Evolutionary conservation across 768 basidiomycete genomes (phyloP).

Genomic region (Clitopilus hobsonii): DNA sequence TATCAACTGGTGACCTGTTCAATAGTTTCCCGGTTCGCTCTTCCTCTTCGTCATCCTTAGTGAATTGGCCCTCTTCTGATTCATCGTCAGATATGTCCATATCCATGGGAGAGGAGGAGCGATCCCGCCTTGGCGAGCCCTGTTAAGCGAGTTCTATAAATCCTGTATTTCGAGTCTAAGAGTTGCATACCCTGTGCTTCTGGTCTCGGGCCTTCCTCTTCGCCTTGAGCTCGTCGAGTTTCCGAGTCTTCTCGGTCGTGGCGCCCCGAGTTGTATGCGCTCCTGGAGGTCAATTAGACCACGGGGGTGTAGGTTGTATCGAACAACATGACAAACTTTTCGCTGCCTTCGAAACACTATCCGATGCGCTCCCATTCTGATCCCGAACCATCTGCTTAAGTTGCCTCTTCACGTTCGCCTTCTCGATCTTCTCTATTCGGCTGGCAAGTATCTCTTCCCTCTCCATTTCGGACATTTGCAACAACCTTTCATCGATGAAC

Average conservation of each 20-base stretch:
- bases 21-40: slow-evolving; percentile 53
- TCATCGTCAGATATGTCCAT: slow-evolving; percentile 87
- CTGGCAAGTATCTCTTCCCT: slow-evolving; percentile 82
- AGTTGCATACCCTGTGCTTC: slow-evolving; percentile 64
- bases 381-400: slow-evolving; percentile 71
- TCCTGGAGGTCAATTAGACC: slow-evolving; percentile 36
- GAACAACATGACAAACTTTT: slow-evolving; percentile 63
- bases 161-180: not conserved
- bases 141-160: slow-evolving; percentile 26
- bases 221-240: slow-evolving; percentile 82
- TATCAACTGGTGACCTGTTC: slow-evolving; percentile 35
- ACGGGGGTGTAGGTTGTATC: not conserved
- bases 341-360: slow-evolving; percentile 65
- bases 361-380: slow-evolving; percentile 48
- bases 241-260: slow-evolving; percentile 75
- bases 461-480: slow-evolving; percentile 80
- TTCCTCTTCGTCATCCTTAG: slow-evolving; percentile 69
- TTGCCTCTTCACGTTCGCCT: slow-evolving; percentile 63
- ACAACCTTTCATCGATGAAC: slow-evolving; percentile 45
- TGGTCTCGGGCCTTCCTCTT: slow-evolving; percentile 87
- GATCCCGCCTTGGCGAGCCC: slow-evolving; percentile 61
- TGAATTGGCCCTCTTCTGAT: slow-evolving; percentile 79
- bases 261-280: slow-evolving; percentile 70
- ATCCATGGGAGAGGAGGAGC: slow-evolving; percentile 78
- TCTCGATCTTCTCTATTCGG: slow-evolving; percentile 78